These are phyloP conservation scores for Lagenaria siceraria DNA, from an alignment of 306 rosid genomes.

Conservation along the genomic window DNA sequence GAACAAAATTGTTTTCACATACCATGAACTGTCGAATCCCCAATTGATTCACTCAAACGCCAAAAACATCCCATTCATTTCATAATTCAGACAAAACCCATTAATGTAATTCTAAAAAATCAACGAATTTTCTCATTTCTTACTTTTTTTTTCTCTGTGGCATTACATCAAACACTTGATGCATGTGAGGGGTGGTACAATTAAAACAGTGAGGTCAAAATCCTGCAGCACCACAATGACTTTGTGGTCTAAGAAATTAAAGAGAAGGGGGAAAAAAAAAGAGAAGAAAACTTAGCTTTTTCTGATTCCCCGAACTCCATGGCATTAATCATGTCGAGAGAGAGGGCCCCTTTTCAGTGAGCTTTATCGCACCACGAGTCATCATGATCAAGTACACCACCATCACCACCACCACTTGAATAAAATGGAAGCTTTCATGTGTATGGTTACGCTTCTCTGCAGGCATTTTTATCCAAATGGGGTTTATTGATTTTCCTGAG, in stretches of 20 bases:
- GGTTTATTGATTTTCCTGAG: background rate
- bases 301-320: constrained; percentile 4
- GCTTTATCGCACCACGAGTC: constrained; percentile 2
- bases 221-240: background rate
- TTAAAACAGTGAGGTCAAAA: constrained; percentile 16
- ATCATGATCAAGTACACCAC: background rate
- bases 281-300: background rate
- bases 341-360: constrained; percentile 5
- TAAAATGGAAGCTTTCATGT: background rate
- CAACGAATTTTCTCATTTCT: background rate
- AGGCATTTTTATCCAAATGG: background rate
- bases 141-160: background rate
- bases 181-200: constrained; percentile 13
- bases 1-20: background rate
- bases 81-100: background rate
- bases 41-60: background rate
- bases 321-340: constrained; percentile 1
- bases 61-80: background rate
- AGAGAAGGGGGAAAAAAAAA: background rate
- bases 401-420: background rate
- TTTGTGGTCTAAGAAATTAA: constrained; percentile 3
- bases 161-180: background rate
- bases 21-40: background rate
- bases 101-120: background rate
- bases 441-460: background rate